Conservation (phyloP, 345 rosid genomes). For the Bruguiera sexangula region DNA sequence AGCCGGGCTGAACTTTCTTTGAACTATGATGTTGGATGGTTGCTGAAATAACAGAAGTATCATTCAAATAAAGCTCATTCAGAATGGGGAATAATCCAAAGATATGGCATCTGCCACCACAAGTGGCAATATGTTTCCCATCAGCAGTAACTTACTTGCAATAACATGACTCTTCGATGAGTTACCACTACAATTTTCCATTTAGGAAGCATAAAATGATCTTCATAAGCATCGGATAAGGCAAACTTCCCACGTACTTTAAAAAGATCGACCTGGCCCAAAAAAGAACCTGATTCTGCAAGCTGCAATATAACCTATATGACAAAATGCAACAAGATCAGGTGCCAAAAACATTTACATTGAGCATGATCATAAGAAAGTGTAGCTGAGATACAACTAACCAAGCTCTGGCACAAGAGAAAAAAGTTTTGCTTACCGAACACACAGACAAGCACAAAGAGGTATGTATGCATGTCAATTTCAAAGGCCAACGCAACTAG, state of each 20-base stretch:
- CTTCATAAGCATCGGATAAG: slow-evolving; percentile 93
- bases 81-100: background rate
- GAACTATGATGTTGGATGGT: slow-evolving; percentile 77
- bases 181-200: slow-evolving; percentile 71
- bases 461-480: too few relatives aligned
- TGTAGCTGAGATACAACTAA: background rate
- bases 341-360: slow-evolving; percentile 3
- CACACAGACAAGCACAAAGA: too few relatives aligned
- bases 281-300: slow-evolving; percentile 89
- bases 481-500: too few relatives aligned
- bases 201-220: slow-evolving; percentile 80
- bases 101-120: background rate
- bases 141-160: slow-evolving; percentile 58
- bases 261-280: slow-evolving; percentile 93
- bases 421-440: too few relatives aligned
- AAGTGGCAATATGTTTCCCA: slow-evolving; percentile 9
- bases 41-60: slow-evolving; percentile 48
- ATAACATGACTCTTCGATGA: slow-evolving; percentile 73
- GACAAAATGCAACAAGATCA: slow-evolving; percentile 15
- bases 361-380: background rate
- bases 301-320: slow-evolving; percentile 86
- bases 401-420: too few relatives aligned
- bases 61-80: background rate
- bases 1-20: slow-evolving; percentile 82
- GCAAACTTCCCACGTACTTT: slow-evolving; percentile 99